Conservation (phyloP, 306 rosid species). For the Cicer judaicum region DNA sequence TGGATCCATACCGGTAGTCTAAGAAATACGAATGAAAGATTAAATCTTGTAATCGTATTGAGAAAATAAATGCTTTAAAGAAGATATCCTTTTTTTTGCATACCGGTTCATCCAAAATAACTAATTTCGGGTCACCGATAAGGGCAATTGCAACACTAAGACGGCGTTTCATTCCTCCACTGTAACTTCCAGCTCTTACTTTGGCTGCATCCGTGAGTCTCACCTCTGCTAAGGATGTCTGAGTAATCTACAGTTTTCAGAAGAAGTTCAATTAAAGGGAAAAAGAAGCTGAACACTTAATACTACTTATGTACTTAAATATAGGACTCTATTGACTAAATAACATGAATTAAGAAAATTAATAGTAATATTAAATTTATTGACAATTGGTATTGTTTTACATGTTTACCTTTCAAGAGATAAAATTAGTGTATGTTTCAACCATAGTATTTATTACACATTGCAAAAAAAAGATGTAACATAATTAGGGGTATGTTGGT, state of each 20-base stretch:
- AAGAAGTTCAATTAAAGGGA: conserved; percentile 37
- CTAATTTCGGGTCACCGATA: conserved; percentile 82
- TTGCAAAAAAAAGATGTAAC: too few species aligned
- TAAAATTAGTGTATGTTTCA: too few species aligned
- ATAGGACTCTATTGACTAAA: too few species aligned
- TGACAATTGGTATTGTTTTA: too few species aligned
- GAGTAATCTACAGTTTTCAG: conserved; percentile 56
- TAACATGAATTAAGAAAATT: too few species aligned
- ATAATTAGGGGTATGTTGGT: too few species aligned
- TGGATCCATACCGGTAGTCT: conserved; percentile 98
- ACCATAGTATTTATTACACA: too few species aligned
- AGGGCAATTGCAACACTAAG: conserved; percentile 91
- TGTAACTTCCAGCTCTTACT: conserved; percentile 83
- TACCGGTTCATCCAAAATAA: conserved; percentile 93
- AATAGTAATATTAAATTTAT: too few species aligned
- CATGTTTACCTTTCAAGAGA: too few species aligned
- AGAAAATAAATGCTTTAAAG: conserved; percentile 32
- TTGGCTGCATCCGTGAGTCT: conserved; percentile 75
- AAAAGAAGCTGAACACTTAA: not conserved
- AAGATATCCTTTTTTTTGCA: conserved; percentile 26
- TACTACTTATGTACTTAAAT: too few species aligned
- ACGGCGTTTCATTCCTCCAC: conserved; percentile 97
- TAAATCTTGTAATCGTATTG: conserved; percentile 42
- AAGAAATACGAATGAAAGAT: conserved; percentile 31
- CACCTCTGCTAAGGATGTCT: conserved; percentile 73